Evolutionary conservation across 2,329 filamentous ascomycete genomes (phyloP).

Genomic region (Fragosphaeria purpurea): DNA sequence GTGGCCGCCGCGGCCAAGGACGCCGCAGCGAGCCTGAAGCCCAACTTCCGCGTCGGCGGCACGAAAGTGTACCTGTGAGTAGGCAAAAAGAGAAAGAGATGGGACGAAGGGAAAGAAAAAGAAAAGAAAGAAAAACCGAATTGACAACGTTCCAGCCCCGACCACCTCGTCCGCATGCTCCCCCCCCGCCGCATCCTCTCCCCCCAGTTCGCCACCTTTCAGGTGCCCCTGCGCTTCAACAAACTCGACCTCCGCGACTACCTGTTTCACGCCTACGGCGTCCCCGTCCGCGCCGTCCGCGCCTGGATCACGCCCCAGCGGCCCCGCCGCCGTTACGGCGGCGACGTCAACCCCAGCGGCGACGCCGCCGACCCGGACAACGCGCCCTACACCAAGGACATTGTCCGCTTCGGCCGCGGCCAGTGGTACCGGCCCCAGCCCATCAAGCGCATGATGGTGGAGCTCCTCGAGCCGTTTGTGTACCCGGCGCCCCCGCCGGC

Average conservation of each 20-base stretch:
- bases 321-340: slow-evolving; percentile 39
- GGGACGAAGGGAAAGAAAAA: background rate
- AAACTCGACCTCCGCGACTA: slow-evolving; percentile 97
- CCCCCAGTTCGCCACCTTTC: slow-evolving; percentile 77
- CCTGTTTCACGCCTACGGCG: slow-evolving; percentile 74
- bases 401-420: slow-evolving; percentile 21
- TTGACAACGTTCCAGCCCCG: slow-evolving; percentile 47
- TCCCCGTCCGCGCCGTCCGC: slow-evolving; percentile 63
- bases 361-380: slow-evolving; percentile 24
- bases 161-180: slow-evolving; percentile 70
- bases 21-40: slow-evolving; percentile 22
- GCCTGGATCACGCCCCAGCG: slow-evolving; percentile 66
- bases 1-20: slow-evolving; percentile 27
- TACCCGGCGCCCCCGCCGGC: slow-evolving; percentile 66
- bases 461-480: slow-evolving; percentile 77
- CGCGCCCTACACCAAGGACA: background rate
- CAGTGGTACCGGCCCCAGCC: slow-evolving; percentile 60
- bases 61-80: slow-evolving; percentile 49
- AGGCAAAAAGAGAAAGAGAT: background rate
- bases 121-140: background rate
- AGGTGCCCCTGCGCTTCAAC: slow-evolving; percentile 83
- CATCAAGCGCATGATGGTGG: slow-evolving; percentile 89
- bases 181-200: slow-evolving; percentile 59
- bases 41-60: slow-evolving; percentile 37
- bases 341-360: too few species aligned